These are phyloP conservation scores for Rhodamnia rubescens DNA, from an alignment of 345 rosid species.

Conservation along the genomic window DNA sequence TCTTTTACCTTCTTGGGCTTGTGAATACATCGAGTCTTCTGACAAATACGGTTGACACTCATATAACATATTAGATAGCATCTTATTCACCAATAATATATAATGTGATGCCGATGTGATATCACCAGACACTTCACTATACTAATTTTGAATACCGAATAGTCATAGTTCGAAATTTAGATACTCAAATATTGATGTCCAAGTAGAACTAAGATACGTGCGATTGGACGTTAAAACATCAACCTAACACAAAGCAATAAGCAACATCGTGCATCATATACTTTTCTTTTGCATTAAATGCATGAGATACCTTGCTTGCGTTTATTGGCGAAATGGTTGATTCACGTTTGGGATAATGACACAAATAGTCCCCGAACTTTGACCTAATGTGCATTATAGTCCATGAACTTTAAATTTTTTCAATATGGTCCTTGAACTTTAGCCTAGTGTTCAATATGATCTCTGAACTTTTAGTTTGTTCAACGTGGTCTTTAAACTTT, in stretches of 20 bases:
- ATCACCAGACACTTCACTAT: not conserved
- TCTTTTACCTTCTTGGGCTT: not conserved
- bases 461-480: too few species aligned
- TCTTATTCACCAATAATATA: not conserved
- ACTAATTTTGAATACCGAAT: not conserved
- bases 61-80: not conserved
- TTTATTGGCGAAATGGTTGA: too few species aligned
- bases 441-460: too few species aligned
- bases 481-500: too few species aligned
- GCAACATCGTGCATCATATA: not conserved
- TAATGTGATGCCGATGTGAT: too few species aligned
- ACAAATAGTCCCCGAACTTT: too few species aligned
- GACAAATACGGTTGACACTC: not conserved
- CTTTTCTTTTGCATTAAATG: not conserved
- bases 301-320: too few species aligned
- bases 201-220: not conserved
- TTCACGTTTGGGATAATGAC: too few species aligned
- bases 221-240: not conserved
- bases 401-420: too few species aligned
- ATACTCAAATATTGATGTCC: not conserved
- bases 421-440: too few species aligned
- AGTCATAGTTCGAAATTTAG: not conserved
- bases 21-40: not conserved
- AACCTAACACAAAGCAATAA: not conserved
- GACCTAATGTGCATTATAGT: too few species aligned